Conservation (phyloP, 2,329 filamentous ascomycete genomes). For the Pyricularia pennisetigena region DNA sequence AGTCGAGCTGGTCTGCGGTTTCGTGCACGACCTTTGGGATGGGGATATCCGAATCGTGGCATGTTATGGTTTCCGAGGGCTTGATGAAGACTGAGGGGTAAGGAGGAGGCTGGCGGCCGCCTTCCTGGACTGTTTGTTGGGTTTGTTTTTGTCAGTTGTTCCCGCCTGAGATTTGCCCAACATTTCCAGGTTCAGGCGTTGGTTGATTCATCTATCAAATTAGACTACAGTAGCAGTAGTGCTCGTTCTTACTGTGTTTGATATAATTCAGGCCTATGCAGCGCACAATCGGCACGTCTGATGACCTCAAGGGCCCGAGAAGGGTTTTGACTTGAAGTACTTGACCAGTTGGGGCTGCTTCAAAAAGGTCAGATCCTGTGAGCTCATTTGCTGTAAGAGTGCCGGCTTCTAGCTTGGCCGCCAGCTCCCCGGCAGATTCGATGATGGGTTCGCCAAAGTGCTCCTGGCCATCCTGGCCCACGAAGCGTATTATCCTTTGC, state of each 20-base stretch:
- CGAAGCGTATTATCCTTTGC: conserved; percentile 4
- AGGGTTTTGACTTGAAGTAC: background rate
- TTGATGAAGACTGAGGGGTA: conserved; percentile 43
- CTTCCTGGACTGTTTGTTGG: conserved; percentile 34
- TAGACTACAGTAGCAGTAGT: too few relatives aligned
- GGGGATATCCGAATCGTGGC: conserved; percentile 25
- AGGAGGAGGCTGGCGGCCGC: conserved; percentile 38
- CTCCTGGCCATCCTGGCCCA: conserved; percentile 4
- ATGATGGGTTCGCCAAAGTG: conserved; percentile 4
- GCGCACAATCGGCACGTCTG: conserved; percentile 4
- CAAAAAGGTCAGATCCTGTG: background rate
- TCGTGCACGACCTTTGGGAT: conserved; percentile 34
- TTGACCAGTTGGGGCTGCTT: background rate
- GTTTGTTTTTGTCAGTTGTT: background rate
- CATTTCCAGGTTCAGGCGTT: too few relatives aligned
- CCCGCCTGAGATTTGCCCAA: too few relatives aligned
- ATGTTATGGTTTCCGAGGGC: conserved; percentile 28
- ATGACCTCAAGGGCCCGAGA: background rate
- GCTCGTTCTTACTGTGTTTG: conserved; percentile 2
- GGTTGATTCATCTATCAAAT: too few relatives aligned
- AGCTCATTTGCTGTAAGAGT: background rate
- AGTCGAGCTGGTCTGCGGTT: conserved; percentile 27
- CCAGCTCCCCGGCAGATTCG: background rate
- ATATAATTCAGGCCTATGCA: conserved; percentile 7
- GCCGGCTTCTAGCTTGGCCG: background rate